Evolutionary conservation across 1,284 basidiomycete species (phyloP), one percentile per base, ranked within the genome.

Genomic region (Chalciporus piperatoides): DNA sequence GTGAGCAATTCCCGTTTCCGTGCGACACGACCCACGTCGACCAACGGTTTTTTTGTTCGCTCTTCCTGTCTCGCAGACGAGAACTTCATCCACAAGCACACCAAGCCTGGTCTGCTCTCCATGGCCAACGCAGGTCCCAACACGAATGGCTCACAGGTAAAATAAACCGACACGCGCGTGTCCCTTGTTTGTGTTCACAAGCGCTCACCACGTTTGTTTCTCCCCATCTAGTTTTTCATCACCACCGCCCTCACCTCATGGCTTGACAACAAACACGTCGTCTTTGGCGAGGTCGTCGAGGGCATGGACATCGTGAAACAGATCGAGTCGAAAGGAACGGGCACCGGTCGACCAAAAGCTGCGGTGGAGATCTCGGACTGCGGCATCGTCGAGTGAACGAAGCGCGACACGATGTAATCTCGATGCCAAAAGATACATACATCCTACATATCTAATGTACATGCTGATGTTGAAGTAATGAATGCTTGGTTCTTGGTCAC

Each of bases 41-140:
- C 46, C 25, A 30, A 41, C 23, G 36, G 15, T 11, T 19, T 23
- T 23, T 4, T 23, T 23, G n/a, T n/a, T n/a, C 21, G 3, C 21
- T 23, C 4, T 23, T 42, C 12, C 32, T 39, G 21, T 8, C 8
- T 24, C 24, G 45, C 60, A 82, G 93, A 97, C 62, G 95, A 97
- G 72, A 92, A 89, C 71, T 97, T 97, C 68, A 70, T 75, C 19
- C 68, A 84, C 53, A 86, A 82, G 64, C 96, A 98, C 68, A 77
- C 76, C 54, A 81, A 81, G 60, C 82, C 86, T 2, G 92, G 91
- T 61, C 71, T 96, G 30, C 81, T 97, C 39, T 93, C 90, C 25
- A 97, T 97, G 94, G 95, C 95, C 8, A 88, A 90, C 57, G 83
- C 84, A 2, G 86, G 86, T 36, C 65, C 70, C 1, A 76, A 87